A percentile compares a stretch with the other conserved stretches of the same genome.
Conservation (phyloP, 768 basidiomycete species). For the Myochromella boudieri region DNA sequence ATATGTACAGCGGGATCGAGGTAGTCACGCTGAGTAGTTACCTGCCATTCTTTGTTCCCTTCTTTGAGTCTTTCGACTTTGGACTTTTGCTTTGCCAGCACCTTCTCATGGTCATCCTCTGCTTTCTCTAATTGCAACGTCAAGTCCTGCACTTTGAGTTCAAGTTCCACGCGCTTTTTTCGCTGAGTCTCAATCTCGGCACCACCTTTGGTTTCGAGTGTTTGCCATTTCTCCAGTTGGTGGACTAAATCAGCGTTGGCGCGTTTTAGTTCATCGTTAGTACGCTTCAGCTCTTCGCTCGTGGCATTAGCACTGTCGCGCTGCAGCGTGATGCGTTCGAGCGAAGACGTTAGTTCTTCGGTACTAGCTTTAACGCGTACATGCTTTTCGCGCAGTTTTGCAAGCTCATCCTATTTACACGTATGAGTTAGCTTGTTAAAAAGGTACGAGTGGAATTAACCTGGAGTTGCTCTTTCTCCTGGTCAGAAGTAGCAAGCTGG, state of each 20-base stretch:
- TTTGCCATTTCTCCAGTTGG: constrained; percentile 71
- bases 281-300: constrained; percentile 52
- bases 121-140: constrained; percentile 36
- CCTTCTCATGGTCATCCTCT: constrained; percentile 32
- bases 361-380: constrained; percentile 47
- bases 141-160: constrained; percentile 51
- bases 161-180: constrained; percentile 55
- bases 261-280: constrained; percentile 58
- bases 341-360: constrained; percentile 46
- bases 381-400: constrained; percentile 47
- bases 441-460: constrained; percentile 32
- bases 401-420: constrained; percentile 32
- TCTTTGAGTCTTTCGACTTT: constrained; percentile 42
- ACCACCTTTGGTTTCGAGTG: constrained; percentile 62
- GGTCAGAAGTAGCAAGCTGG: constrained; percentile 35
- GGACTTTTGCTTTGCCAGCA: constrained; percentile 41
- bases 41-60: constrained; percentile 46
- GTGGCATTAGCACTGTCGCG: constrained; percentile 55
- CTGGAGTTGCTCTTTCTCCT: constrained; percentile 47
- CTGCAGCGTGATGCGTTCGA: constrained; percentile 58
- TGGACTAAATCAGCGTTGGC: constrained; percentile 53
- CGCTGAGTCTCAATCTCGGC: constrained; percentile 55
- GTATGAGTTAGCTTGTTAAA: too few relatives aligned
- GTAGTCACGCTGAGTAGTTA: constrained; percentile 18
- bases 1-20: constrained; percentile 2